Conservation (phyloP, 1,139 yeast genomes). For the Wickerhamomyces sp. region DNA sequence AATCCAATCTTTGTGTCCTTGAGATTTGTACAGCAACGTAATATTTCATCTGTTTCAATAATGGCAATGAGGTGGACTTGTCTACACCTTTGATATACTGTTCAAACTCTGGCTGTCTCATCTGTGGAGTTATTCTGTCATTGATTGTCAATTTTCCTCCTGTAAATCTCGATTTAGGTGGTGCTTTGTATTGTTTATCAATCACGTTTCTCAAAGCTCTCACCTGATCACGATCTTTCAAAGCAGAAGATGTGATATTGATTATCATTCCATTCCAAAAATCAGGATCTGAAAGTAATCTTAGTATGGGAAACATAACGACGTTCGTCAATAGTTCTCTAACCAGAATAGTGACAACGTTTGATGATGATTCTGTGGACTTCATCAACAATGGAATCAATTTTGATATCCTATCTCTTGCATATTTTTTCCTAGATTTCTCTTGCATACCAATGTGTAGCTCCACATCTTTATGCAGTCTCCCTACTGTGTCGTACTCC, state of each 20-base stretch:
- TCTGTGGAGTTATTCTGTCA: conserved; percentile 23
- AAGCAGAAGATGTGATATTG: conserved; percentile 54
- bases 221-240: conserved; percentile 75
- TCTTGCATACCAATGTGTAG: conserved; percentile 49
- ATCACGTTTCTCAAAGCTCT: conserved; percentile 66
- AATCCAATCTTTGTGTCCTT: conserved; percentile 19
- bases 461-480: conserved; percentile 60
- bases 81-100: conserved; percentile 35
- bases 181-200: conserved; percentile 50
- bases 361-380: conserved; percentile 43
- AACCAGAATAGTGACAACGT: conserved; percentile 43
- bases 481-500: conserved; percentile 47
- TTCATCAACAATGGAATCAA: conserved; percentile 50
- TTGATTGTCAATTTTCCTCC: background rate
- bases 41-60: conserved; percentile 39
- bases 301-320: conserved; percentile 48
- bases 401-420: conserved; percentile 38
- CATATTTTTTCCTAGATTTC: conserved; percentile 47
- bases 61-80: conserved; percentile 30
- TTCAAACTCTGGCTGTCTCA: conserved; percentile 37
- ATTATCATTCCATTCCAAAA: conserved; percentile 67
- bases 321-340: conserved; percentile 62
- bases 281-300: conserved; percentile 66
- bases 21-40: conserved; percentile 37
- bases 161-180: conserved; percentile 2